Conservation (phyloP, 257 asterid genomes). For the Hygrophila difformis region DNA sequence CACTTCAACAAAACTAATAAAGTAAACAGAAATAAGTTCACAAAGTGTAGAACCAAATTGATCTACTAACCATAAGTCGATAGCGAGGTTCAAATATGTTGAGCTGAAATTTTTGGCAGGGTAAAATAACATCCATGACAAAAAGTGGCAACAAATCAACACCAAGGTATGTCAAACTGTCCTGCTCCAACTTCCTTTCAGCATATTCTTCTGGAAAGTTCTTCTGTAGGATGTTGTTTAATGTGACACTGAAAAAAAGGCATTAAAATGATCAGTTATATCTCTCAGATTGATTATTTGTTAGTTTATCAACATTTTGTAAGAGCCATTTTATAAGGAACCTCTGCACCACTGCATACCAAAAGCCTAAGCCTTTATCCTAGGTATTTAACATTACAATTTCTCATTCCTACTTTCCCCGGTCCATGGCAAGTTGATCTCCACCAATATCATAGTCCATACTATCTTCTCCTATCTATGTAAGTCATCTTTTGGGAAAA, state of each 20-base stretch:
- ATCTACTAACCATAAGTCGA: slow-evolving; percentile 84
- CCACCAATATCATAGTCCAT: neutral
- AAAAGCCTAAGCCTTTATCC: too few species aligned
- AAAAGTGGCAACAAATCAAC: slow-evolving; percentile 87
- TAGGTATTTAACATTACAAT: too few species aligned
- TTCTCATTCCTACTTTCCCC: too few species aligned
- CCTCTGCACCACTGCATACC: too few species aligned
- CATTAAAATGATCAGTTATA: slow-evolving; percentile 15
- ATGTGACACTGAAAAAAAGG: slow-evolving; percentile 66
- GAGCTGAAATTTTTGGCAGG: slow-evolving; percentile 91
- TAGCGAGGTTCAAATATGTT: slow-evolving; percentile 99
- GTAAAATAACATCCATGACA: slow-evolving; percentile 93
- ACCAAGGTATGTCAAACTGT: slow-evolving; percentile 57
- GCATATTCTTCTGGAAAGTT: slow-evolving; percentile 85
- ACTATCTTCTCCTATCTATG: neutral
- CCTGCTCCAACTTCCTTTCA: slow-evolving; percentile 77
- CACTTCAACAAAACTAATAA: neutral
- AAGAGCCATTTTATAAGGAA: too few species aligned
- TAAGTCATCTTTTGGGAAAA: neutral
- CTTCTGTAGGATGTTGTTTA: slow-evolving; percentile 86
- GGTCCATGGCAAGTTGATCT: neutral
- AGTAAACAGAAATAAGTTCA: neutral
- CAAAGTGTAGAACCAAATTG: neutral
- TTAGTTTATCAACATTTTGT: too few species aligned
- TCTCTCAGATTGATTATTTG: too few species aligned